Base-by-base conservation (phyloP, 2,329 filamentous ascomycete species). In the Graphiopsis chlorocephala region DNA sequence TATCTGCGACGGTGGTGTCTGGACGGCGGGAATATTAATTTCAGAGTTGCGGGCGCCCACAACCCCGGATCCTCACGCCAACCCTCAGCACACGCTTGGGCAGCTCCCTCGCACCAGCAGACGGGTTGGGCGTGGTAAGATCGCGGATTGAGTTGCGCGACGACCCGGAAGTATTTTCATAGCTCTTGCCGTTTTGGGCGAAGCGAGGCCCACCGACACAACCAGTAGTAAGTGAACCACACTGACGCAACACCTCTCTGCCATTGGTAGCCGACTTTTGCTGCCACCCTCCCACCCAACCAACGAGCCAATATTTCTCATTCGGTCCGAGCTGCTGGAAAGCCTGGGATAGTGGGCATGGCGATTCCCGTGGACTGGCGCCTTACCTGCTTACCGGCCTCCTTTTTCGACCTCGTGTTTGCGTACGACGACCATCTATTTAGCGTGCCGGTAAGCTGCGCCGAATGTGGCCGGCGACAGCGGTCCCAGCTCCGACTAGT, bases 281-380 rank as follows among this genome's bases (percentile, higher is more conserved):
- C 60, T 28, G 33, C 48, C 20, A 29, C n/a, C 35, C 60, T 28
- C 25, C 48, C 20, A 29, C n/a, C 35, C n/a, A 29, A 45, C 38
- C 38, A 20, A 3, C 38, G n/a, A 20, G 17, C 35, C n/a, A 29
- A n/a, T 28, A 15, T 47, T 60, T 26, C 28, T 42, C 29, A 62
- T 62, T 62, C 60, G 60, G 60, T 62, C 60, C 60, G 60, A 62
- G 60, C 48, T 42, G 28, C 42, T 50, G 58, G 45, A 17, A 48
- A 7, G 25, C 47, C n/a, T n/a, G n/a, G 35, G 17, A n/a, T 45
- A 45, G 38, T 20, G 38, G n/a, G 38, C n/a, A n/a, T 45, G 38
- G 38, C 38, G 4, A n/a, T 20, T 20, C 7, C 38, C 38, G 38
- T 45, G n/a, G 38, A 20, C 38, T 45, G 38, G 38, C 38, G 38